Evolutionary conservation across 257 asterid species (phyloP), one percentile per base, ranked within the genome.

Genomic region (Ehretia macrophylla): DNA sequence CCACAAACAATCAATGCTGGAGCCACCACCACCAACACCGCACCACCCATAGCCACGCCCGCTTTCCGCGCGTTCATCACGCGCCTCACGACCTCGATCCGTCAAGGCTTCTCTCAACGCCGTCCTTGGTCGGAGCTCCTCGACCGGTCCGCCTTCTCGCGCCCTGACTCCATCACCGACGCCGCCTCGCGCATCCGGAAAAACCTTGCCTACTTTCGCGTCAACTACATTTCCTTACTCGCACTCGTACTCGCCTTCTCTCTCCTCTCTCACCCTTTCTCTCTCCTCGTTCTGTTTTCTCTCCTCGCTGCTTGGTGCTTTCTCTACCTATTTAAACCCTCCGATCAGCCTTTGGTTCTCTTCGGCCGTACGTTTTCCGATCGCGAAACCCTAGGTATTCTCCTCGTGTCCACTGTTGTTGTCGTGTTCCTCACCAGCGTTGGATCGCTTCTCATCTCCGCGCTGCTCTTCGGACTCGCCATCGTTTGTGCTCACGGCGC

Each of bases 51-150:
- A 56, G 79, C 92, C 58, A 83, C 94, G 13, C 95, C 95, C 3
- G 95, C 97, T 72, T 86, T 86, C 69, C 90, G 89, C 58, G 64
- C 85, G 27, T 89, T 86, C 71, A 55, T 89, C 40, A 70, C 85
- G 54, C 94, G 91, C 39, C 76, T 86, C 32, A 74, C 81, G 59
- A 13, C 95, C 76, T 77, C 83, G 53, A 18, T 81, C 59, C 86
- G 95, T 63, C 77, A 76, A 60, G 86, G 84, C 48, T 74, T 86
- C 72, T 70, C 95, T 60, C 95, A 82, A 71, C 93, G 97, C 64
- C 95, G 97, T 63, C 97, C 95, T 5, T 90, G 95, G 95, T 57
- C 62, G 50, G 97, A 90, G 63, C 90, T 90, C 55, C 23, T 76
- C 45, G 97, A 90, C 56, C 95, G 97, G 22, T 62, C 95, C 72